Evolutionary conservation across 176 grass and related monocot species (phyloP).

Genomic region (Carex cristatella): DNA sequence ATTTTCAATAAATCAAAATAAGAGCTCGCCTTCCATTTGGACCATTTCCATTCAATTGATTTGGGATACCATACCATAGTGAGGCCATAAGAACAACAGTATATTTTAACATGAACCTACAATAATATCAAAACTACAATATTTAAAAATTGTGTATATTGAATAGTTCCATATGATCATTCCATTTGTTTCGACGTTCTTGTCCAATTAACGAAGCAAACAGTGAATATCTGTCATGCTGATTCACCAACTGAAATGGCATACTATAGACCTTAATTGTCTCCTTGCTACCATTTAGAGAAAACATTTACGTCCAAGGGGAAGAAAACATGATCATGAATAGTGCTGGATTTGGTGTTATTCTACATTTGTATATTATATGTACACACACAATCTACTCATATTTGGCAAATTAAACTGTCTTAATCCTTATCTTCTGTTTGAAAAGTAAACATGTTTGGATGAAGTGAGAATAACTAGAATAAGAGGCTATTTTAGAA

Average conservation of each 20-base stretch:
- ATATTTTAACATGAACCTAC: not conserved
- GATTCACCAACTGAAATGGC: not conserved
- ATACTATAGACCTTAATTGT: not conserved
- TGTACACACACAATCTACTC: not conserved
- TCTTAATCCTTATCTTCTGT: not conserved
- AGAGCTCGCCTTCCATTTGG: no score
- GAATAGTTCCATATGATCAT: not conserved
- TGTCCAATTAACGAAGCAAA: not conserved
- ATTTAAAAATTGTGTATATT: not conserved
- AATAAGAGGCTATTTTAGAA: no score
- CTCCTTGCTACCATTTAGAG: slow-evolving; percentile 1
- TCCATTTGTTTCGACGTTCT: not conserved
- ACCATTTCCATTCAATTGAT: not conserved
- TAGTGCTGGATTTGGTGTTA: not conserved
- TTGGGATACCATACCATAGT: not conserved
- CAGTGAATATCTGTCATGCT: not conserved
- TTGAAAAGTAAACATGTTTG: no score
- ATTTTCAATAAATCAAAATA: no score
- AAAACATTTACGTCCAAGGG: not conserved
- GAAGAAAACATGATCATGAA: not conserved
- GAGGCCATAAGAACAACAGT: not conserved
- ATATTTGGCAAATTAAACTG: not conserved
- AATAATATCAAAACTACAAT: not conserved
- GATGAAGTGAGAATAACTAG: no score
- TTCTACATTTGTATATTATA: not conserved